Percentiles rank a stretch among this genome's conserved stretches.
Conservation (phyloP, 2,329 filamentous ascomycete species). For the Botrytis sinoallii region DNA sequence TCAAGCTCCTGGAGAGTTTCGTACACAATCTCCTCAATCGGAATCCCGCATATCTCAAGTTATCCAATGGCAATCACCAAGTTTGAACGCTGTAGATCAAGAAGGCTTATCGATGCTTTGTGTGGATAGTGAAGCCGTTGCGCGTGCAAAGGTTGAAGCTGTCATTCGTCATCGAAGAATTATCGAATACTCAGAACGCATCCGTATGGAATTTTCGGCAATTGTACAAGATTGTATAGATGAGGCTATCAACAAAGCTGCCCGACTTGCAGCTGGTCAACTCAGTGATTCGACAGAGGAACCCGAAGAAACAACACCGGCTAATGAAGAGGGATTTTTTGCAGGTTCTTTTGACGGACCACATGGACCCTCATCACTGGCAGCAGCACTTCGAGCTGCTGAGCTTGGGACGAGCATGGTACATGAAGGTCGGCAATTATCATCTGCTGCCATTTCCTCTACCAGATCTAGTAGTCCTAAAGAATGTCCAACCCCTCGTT, state of each 20-base stretch:
- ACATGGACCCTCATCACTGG: slow-evolving; percentile 48
- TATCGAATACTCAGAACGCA: slow-evolving; percentile 92
- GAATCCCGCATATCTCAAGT: slow-evolving; percentile 94
- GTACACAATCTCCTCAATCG: slow-evolving; percentile 92
- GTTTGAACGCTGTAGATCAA: slow-evolving; percentile 85
- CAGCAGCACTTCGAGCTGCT: slow-evolving; percentile 48
- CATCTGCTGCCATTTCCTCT: slow-evolving; percentile 55
- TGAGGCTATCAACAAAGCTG: slow-evolving; percentile 84
- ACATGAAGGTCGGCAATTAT: slow-evolving; percentile 44
- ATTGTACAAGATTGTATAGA: slow-evolving; percentile 95
- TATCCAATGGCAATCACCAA: slow-evolving; percentile 93
- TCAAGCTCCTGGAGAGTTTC: slow-evolving; percentile 69
- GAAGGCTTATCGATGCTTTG: slow-evolving; percentile 87
- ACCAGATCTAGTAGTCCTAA: slow-evolving; percentile 81
- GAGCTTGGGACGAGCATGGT: slow-evolving; percentile 27
- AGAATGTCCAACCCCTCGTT: slow-evolving; percentile 87
- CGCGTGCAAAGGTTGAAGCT: slow-evolving; percentile 86
- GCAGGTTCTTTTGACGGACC: slow-evolving; percentile 54
- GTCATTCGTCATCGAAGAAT: slow-evolving; percentile 89
- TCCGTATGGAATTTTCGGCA: slow-evolving; percentile 88
- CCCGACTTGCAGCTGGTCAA: slow-evolving; percentile 79
- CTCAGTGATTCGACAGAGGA: slow-evolving; percentile 70
- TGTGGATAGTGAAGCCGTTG: slow-evolving; percentile 80
- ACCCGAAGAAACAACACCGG: slow-evolving; percentile 43
- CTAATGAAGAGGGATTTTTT: slow-evolving; percentile 51